A percentile compares a stretch with the other conserved stretches of the same genome.
Evolutionary conservation across 139 green algal genomes (phyloP).

Genomic region (Parachlorella kessleri): DNA sequence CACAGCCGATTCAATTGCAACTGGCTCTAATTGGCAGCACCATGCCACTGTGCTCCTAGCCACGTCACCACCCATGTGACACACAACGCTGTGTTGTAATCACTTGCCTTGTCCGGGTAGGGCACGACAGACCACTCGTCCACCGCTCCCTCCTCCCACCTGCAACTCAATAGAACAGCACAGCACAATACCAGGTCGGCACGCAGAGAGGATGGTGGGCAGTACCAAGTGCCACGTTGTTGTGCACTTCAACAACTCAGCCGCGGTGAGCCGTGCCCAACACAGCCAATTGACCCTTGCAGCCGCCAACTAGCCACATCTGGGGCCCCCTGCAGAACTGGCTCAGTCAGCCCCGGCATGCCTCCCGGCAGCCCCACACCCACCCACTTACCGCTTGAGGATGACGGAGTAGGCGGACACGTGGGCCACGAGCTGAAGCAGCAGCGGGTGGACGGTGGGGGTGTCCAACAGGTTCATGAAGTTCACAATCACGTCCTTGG

Average conservation of each 20-base stretch:
- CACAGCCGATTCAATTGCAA: background rate
- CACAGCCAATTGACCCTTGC: too few relatives aligned
- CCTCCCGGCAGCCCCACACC: too few relatives aligned
- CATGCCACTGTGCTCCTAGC: too few relatives aligned
- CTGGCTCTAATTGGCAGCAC: too few relatives aligned
- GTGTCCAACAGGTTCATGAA: constrained; percentile 72
- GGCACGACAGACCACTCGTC: constrained; percentile 61
- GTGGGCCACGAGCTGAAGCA: constrained; percentile 87
- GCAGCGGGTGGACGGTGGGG: constrained; percentile 58
- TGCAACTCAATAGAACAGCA: too few relatives aligned
- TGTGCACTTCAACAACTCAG: background rate
- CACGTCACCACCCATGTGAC: too few relatives aligned
- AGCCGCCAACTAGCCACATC: too few relatives aligned
- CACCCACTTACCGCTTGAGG: constrained; percentile 62
- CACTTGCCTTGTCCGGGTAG: constrained; percentile 71
- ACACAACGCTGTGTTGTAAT: too few relatives aligned
- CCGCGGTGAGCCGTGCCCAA: too few relatives aligned
- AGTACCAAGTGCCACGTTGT: background rate
- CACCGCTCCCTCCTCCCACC: constrained; percentile 51
- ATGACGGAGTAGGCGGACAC: constrained; percentile 75
- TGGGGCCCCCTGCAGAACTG: too few relatives aligned
- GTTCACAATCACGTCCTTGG: constrained; percentile 58
- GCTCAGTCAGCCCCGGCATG: too few relatives aligned
- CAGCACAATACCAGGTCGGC: constrained; percentile 5
- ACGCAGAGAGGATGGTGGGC: background rate